Evolutionary conservation across 345 rosid genomes (phyloP).

Genomic region (Camelina sativa): DNA sequence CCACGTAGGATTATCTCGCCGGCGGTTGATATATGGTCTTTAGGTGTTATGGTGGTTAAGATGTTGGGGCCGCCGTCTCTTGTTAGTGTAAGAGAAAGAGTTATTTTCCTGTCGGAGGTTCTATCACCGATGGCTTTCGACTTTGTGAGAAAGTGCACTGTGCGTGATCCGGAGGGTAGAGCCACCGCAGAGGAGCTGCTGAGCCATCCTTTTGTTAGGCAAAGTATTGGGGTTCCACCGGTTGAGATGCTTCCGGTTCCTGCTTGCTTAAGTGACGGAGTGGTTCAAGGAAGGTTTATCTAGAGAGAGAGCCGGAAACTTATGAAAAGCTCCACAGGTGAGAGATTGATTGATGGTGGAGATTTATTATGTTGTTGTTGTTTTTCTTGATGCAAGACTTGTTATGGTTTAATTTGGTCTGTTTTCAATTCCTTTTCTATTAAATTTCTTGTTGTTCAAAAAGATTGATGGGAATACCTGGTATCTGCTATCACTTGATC

Average conservation of each 20-base stretch:
- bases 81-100: neutral
- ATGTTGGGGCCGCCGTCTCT: constrained; percentile 7
- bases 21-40: constrained; percentile 29
- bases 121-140: neutral
- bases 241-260: constrained; percentile 30
- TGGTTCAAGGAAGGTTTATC: constrained; percentile 27
- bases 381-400: neutral
- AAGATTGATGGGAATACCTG: neutral
- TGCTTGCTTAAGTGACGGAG: constrained; percentile 12
- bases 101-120: neutral
- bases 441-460: neutral
- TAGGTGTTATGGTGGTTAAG: constrained; percentile 11
- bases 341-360: neutral
- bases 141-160: constrained; percentile 13
- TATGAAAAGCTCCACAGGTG: neutral
- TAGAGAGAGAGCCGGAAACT: constrained; percentile 9
- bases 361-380: neutral
- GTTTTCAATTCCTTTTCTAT: neutral
- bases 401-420: neutral
- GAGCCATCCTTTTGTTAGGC: constrained; percentile 25
- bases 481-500: neutral
- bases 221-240: constrained; percentile 23
- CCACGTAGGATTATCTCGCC: constrained; percentile 9
- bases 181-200: constrained; percentile 18
- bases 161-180: neutral